Evolutionary conservation across 139 green algal genomes (phyloP).

Genomic region (Micractinium sp.): DNA sequence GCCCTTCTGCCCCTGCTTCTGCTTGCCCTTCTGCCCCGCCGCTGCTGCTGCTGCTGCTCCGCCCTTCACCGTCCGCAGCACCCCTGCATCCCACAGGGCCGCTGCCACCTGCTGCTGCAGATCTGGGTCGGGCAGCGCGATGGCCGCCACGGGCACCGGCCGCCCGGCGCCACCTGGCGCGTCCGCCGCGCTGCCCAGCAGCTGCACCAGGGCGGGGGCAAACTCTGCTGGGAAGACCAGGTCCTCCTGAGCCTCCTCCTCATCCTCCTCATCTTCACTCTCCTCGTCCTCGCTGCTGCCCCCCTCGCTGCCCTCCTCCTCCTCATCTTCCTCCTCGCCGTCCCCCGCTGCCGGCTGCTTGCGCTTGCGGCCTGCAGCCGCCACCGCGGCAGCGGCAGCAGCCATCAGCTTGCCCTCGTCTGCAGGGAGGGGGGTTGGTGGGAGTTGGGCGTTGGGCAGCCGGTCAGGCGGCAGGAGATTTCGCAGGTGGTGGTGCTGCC

Average conservation of each 20-base stretch:
- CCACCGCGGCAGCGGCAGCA: neutral
- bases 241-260: neutral
- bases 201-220: constrained; percentile 25
- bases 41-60: neutral
- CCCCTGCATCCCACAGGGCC: neutral
- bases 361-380: neutral
- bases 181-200: constrained; percentile 23
- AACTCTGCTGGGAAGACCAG: constrained; percentile 34
- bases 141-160: constrained; percentile 9
- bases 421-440: neutral
- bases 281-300: neutral
- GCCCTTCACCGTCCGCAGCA: constrained; percentile 1
- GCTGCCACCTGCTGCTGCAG: constrained; percentile 27
- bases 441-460: neutral
- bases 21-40: neutral
- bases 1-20: too few relatives aligned
- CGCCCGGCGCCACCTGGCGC: neutral
- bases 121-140: constrained; percentile 15
- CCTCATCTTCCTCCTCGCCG: neutral
- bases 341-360: neutral
- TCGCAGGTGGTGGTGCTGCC: too few relatives aligned
- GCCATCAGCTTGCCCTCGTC: neutral
- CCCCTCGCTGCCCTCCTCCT: neutral
- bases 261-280: neutral
- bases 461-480: neutral